phyloP scores from a whole-genome alignment of 2,329 filamentous ascomycete genomes.

The Purpureocillium lavendulum region DNA sequence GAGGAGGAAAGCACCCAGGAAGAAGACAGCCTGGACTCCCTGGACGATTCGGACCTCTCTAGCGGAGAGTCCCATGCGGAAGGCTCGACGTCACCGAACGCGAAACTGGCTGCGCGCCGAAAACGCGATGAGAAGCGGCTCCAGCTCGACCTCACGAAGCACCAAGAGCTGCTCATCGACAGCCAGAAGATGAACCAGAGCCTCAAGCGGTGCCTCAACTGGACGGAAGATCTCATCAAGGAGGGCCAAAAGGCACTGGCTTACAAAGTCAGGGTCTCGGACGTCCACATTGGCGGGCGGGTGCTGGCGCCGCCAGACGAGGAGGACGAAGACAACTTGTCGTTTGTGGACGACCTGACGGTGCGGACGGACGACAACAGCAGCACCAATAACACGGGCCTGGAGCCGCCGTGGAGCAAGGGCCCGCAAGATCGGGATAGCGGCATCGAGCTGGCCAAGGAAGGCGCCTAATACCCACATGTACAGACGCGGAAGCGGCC shows the following conservation, averaged over 20 bases:
- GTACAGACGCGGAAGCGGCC: background rate
- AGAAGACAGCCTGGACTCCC: slow-evolving; percentile 35
- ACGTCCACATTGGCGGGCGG: slow-evolving; percentile 73
- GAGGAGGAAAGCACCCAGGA: slow-evolving; percentile 35
- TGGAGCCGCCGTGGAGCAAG: slow-evolving; percentile 24
- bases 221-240: slow-evolving; percentile 83
- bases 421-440: slow-evolving; percentile 42
- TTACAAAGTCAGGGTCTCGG: slow-evolving; percentile 70
- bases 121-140: slow-evolving; percentile 73
- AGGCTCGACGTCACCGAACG: slow-evolving; percentile 31
- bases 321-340: slow-evolving; percentile 27
- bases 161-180: slow-evolving; percentile 80
- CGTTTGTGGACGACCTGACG: slow-evolving; percentile 11
- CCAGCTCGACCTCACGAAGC: slow-evolving; percentile 77
- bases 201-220: slow-evolving; percentile 78
- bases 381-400: slow-evolving; percentile 10
- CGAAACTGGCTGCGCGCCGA: slow-evolving; percentile 34
- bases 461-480: slow-evolving; percentile 21
- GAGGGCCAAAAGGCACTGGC: slow-evolving; percentile 82
- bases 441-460: slow-evolving; percentile 38
- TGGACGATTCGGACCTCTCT: slow-evolving; percentile 44
- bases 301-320: slow-evolving; percentile 65
- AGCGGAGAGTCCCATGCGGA: slow-evolving; percentile 26
- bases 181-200: slow-evolving; percentile 95
- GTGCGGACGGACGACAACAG: slow-evolving; percentile 14